Percentiles rank a stretch among this genome's conserved stretches.
These are phyloP conservation scores for Lantana camara DNA, from an alignment of 257 asterid species.

Conservation along the genomic window DNA sequence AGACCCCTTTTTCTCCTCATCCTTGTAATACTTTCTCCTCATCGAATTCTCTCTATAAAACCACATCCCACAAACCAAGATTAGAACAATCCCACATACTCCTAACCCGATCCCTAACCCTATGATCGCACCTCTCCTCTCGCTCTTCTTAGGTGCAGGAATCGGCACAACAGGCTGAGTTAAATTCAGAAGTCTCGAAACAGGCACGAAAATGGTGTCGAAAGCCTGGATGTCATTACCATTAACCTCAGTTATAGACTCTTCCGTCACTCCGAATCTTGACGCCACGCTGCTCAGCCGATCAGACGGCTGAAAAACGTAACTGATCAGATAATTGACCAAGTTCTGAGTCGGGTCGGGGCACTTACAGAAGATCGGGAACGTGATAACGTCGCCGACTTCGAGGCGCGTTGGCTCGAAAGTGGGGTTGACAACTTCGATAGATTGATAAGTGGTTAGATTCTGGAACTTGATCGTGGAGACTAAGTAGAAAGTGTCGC, in stretches of 20 bases:
- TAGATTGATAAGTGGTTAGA: conserved; percentile 78
- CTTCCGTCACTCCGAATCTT: conserved; percentile 46
- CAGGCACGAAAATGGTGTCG: conserved; percentile 73
- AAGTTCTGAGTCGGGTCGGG: conserved; percentile 47
- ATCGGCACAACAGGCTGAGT: conserved; percentile 49
- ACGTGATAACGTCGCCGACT: conserved; percentile 36
- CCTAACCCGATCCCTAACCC: conserved; percentile 75
- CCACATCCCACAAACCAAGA: conserved; percentile 49
- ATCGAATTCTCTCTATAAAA: conserved; percentile 40
- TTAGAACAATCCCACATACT: conserved; percentile 44
- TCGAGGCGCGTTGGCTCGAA: conserved; percentile 39
- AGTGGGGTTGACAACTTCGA: conserved; percentile 67
- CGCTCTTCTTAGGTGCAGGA: conserved; percentile 20
- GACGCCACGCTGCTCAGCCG: conserved; percentile 50
- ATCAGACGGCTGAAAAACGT: conserved; percentile 71
- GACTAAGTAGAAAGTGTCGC: conserved; percentile 51
- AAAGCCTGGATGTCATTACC: conserved; percentile 40
- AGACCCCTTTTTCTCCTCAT: conserved; percentile 33
- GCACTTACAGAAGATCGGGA: conserved; percentile 88
- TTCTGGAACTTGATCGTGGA: conserved; percentile 48
- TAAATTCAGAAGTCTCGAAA: conserved; percentile 57
- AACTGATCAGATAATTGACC: conserved; percentile 56
- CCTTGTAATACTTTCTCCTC: conserved; percentile 31
- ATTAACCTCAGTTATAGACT: conserved; percentile 51
- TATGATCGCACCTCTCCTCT: conserved; percentile 50